Evolutionary conservation across 306 rosid species (phyloP), one percentile per base, ranked within the genome.

Genomic region (Heteromeles arbutifolia): DNA sequence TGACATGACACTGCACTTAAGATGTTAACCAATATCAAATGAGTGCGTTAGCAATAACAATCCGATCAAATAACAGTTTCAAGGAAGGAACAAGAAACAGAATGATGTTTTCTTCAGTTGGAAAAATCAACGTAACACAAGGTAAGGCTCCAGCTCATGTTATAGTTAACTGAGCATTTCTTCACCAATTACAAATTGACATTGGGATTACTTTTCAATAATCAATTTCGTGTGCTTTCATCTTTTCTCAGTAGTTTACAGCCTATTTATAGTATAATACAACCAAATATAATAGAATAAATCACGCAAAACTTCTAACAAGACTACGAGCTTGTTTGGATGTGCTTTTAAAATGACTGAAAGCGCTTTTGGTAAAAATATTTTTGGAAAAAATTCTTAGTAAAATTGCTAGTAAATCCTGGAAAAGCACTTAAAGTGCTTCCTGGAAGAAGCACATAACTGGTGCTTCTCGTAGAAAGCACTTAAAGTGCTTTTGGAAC

Each of bases 1-100:
- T 67, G 56, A 91, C 85, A 81, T 93, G 90, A 75, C 97, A 91
- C 98, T 93, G 87, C 92, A 89, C 39, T 81, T 78, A 82, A 76
- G 69, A 39, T n/a, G 53, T 84, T 72, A 81, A 77, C 67, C 79
- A 37, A 31, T 29, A 12, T 61, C 58, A 74, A 57, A 61, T 69
- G 70, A 83, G 75, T 56, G 39, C 78, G 28, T 72, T 12, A 65
- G 77, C 72, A 80, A 58, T 58, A 63, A 11, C 74, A 78, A 45
- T 11, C 18, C 57, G 37, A 66, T 34, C 79, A 68, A 72, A 37
- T 3, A 8, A 63, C 34, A 62, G 21, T 57, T 77, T 29, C 61
- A 6, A 18, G 41, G 39, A 41, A 21, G 4, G 18, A 44, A 24
- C 56, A 2, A 45, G 11, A 17, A 32, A 43, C 9, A 13, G 18